Conservation (phyloP, 208 protist species). For the Leishmania mexicana region DNA sequence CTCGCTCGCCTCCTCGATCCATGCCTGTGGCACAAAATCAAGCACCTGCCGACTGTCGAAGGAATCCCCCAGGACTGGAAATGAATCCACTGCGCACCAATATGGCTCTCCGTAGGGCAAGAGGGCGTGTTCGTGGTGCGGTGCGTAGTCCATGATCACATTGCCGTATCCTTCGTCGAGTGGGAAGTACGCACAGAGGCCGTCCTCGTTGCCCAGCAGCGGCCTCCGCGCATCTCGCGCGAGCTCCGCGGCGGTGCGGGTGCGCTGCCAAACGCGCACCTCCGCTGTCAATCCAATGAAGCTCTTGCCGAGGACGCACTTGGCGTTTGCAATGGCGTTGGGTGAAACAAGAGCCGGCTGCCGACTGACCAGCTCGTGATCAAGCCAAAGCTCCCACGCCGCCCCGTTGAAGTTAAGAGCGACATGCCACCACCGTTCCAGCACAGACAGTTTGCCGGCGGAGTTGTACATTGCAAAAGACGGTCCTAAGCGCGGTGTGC, state of each 20-base stretch:
- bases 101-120: conserved; percentile 48
- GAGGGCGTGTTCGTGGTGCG: conserved; percentile 56
- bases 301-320: conserved; percentile 72
- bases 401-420: conserved; percentile 89
- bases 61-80: conserved; percentile 42
- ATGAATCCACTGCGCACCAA: conserved; percentile 58
- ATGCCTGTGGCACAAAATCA: conserved; percentile 76
- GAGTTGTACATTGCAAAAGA: conserved; percentile 69
- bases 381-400: conserved; percentile 82
- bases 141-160: conserved; percentile 76
- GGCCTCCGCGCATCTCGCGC: conserved; percentile 65
- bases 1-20: conserved; percentile 51
- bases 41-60: conserved; percentile 37
- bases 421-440: conserved; percentile 88
- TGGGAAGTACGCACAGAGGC: conserved; percentile 76
- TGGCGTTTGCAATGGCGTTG: conserved; percentile 57
- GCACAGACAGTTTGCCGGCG: conserved; percentile 44
- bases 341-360: conserved; percentile 60
- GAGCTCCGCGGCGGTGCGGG: conserved; percentile 60
- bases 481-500: conserved; percentile 75
- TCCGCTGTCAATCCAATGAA: conserved; percentile 83
- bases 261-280: conserved; percentile 82
- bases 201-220: conserved; percentile 55
- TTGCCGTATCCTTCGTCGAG: conserved; percentile 81
- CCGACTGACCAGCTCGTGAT: conserved; percentile 55